Conservation (phyloP, 352 stramenopile species). For the Globisporangium iwayamae region DNA sequence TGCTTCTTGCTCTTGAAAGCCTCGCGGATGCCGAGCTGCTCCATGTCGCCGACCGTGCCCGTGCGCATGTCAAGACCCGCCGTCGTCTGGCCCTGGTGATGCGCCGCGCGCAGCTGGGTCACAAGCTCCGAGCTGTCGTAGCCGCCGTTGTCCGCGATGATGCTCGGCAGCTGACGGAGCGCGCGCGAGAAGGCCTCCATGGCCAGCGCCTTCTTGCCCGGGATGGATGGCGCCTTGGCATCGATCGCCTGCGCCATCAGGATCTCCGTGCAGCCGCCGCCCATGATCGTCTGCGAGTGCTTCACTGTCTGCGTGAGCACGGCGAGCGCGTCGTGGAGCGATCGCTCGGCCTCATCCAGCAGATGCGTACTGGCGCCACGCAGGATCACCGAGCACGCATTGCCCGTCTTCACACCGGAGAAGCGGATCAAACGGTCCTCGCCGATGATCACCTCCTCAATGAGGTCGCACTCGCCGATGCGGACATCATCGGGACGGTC, state of each 20-base stretch:
- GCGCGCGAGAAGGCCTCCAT: constrained; percentile 97
- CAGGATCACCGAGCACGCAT: constrained; percentile 94
- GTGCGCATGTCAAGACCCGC: constrained; percentile 97
- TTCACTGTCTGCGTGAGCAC: constrained; percentile 97
- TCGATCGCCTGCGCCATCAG: constrained; percentile 94
- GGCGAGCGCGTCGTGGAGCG: constrained; percentile 97
- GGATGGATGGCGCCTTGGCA: constrained; percentile 87
- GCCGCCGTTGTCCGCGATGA: constrained; percentile 99
- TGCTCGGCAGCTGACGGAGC: constrained; percentile 95
- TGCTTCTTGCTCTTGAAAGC: constrained; percentile 95
- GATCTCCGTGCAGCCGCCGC: constrained; percentile 96
- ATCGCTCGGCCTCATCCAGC: constrained; percentile 98
- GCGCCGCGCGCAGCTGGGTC: constrained; percentile 93
- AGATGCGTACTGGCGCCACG: constrained; percentile 94
- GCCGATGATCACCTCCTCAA: constrained; percentile 99
- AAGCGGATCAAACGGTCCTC: constrained; percentile 97
- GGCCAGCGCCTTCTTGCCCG: constrained; percentile 97
- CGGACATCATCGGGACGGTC: constrained; percentile 96
- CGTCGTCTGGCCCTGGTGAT: constrained; percentile 88
- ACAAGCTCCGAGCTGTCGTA: constrained; percentile 98
- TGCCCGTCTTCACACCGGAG: constrained; percentile 95
- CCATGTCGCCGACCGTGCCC: constrained; percentile 96
- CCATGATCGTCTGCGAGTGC: constrained; percentile 95
- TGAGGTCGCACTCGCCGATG: constrained; percentile 96
- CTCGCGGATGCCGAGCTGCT: constrained; percentile 96